phyloP scores from a whole-genome alignment of 176 grass and related monocot species.

The Oryza glumipatula region DNA sequence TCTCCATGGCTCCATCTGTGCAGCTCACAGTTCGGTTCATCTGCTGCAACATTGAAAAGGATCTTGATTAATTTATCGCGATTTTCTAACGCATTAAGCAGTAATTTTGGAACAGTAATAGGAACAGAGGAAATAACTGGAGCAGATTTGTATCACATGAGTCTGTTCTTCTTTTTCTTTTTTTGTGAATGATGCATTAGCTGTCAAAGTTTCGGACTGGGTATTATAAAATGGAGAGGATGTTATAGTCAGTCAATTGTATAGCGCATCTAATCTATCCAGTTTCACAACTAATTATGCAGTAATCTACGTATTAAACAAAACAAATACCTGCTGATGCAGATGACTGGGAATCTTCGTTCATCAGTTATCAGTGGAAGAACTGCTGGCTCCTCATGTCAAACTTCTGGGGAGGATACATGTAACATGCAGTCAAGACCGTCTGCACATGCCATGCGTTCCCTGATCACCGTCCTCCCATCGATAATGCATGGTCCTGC shows the following conservation, averaged over 20 bases:
- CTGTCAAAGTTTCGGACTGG: background rate
- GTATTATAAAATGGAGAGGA: background rate
- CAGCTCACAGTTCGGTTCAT: background rate
- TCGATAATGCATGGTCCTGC: constrained; percentile 28
- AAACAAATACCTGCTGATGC: background rate
- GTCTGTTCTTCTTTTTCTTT: too few relatives aligned
- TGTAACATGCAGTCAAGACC: constrained; percentile 39
- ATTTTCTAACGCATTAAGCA: background rate
- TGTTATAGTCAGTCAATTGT: too few relatives aligned
- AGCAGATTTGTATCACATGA: background rate
- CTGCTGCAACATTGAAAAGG: background rate
- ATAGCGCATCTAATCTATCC: background rate
- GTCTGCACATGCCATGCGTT: constrained; percentile 36
- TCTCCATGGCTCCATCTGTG: background rate
- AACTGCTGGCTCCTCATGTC: constrained; percentile 21
- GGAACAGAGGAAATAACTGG: background rate
- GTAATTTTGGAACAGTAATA: background rate
- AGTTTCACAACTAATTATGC: background rate
- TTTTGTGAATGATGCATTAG: background rate
- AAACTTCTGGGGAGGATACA: constrained; percentile 39
- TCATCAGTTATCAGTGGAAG: constrained; percentile 14
- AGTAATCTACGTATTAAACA: background rate
- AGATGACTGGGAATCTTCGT: constrained; percentile 23
- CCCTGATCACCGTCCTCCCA: background rate
- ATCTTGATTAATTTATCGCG: too few relatives aligned